Percentiles rank a stretch among this genome's conserved stretches.
Evolutionary conservation across 2,329 filamentous ascomycete species (phyloP).

Genomic region (Celoporthe dispersa): DNA sequence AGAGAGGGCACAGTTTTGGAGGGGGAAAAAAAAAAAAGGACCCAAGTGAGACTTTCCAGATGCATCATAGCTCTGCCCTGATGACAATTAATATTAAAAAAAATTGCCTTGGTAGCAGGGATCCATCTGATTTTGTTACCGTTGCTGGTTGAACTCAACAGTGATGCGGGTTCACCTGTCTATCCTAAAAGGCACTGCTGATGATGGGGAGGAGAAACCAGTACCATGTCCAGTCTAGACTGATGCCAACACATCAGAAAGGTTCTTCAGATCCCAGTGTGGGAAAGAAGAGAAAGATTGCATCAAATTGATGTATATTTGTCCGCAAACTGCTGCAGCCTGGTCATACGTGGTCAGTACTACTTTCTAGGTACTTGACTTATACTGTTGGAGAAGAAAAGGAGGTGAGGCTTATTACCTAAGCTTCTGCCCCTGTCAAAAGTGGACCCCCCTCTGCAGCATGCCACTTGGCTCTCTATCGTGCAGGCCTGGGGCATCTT

Average conservation of each 20-base stretch:
- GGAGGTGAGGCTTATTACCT: slow-evolving; percentile 15
- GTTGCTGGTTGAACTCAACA: background rate
- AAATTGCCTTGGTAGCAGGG: no score
- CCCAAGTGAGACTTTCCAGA: background rate
- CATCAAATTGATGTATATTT: background rate
- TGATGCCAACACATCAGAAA: no score
- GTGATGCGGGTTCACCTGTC: background rate
- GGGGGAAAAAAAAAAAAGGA: background rate
- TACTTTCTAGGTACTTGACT: no score
- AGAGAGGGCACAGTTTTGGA: background rate
- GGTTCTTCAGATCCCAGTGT: no score
- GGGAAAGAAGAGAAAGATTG: no score
- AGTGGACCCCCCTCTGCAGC: slow-evolving; percentile 2
- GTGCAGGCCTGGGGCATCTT: slow-evolving; percentile 5
- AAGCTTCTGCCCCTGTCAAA: background rate
- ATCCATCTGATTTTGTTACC: background rate
- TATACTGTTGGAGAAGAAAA: background rate
- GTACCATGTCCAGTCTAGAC: no score
- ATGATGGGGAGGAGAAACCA: background rate
- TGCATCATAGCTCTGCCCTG: background rate
- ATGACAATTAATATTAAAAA: background rate
- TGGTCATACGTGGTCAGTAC: no score
- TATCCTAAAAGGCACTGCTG: background rate
- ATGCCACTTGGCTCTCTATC: slow-evolving; percentile 13
- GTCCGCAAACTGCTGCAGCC: background rate